Evolutionary conservation across 768 basidiomycete species (phyloP).

Genomic region (Panaeolus cyanescens): DNA sequence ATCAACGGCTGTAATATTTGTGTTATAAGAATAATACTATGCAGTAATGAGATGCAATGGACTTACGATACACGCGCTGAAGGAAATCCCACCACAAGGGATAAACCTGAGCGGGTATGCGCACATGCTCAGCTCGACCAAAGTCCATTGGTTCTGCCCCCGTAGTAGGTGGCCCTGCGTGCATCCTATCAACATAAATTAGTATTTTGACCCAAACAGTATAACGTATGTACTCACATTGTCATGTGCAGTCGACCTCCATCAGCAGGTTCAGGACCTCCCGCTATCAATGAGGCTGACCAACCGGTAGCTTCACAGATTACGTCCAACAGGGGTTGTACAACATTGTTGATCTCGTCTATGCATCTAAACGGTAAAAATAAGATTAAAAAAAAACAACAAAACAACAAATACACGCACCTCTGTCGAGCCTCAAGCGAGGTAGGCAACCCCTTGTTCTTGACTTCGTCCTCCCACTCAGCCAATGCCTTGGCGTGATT

Average conservation of each 20-base stretch:
- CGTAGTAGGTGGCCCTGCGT: not conserved
- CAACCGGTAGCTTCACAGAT: constrained; percentile 8
- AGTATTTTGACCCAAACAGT: no score
- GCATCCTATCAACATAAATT: not conserved
- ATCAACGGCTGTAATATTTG: no score
- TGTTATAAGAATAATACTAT: no score
- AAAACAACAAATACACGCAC: constrained; percentile 1
- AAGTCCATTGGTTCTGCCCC: not conserved
- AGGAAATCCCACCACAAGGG: no score
- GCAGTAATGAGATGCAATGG: no score
- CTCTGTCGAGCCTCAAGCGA: constrained; percentile 10
- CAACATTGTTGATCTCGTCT: not conserved
- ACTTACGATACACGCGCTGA: no score
- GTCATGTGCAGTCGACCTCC: constrained; percentile 11
- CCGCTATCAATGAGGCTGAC: constrained; percentile 10
- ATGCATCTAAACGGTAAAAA: constrained; percentile 4
- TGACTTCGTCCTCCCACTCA: not conserved
- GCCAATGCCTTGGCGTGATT: not conserved
- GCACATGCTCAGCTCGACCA: no score
- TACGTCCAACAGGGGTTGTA: constrained; percentile 10
- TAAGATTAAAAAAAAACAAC: not conserved
- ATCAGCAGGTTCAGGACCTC: constrained; percentile 15
- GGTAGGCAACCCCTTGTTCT: not conserved
- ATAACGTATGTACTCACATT: not conserved
- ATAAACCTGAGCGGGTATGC: no score